Conservation (phyloP, 768 basidiomycete genomes). For the Agaricus subrufescens region DNA sequence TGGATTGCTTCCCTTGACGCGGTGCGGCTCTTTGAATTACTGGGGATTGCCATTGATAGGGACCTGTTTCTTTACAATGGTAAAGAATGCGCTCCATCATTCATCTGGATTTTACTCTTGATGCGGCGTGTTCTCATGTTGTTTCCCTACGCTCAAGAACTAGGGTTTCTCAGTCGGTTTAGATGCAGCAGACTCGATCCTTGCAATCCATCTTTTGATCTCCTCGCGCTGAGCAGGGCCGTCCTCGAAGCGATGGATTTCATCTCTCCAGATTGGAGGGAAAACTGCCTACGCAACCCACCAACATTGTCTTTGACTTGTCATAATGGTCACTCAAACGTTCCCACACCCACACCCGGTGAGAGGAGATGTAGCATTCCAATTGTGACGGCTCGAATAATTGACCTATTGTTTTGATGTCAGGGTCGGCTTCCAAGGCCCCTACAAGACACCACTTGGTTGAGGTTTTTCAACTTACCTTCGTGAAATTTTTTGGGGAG, state of each 20-base stretch:
- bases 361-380: background rate
- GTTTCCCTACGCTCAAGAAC: background rate
- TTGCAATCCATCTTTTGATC: background rate
- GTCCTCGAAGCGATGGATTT: background rate
- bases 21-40: background rate
- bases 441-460: too few relatives aligned
- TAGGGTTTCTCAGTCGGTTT: background rate
- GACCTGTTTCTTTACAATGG: background rate
- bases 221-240: background rate
- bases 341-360: background rate
- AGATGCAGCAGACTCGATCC: background rate
- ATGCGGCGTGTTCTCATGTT: background rate
- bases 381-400: too few relatives aligned
- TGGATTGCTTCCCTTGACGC: background rate
- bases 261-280: background rate
- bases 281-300: background rate
- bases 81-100: background rate
- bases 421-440: background rate
- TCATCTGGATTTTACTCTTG: background rate
- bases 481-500: background rate
- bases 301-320: background rate
- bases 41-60: background rate
- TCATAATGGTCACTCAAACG: background rate
- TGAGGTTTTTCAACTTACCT: too few relatives aligned
- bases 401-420: background rate